A percentile compares a stretch with the other conserved stretches of the same genome.
Conservation (phyloP, 2,329 filamentous ascomycete species). For the Sporothrix variecibatus region DNA sequence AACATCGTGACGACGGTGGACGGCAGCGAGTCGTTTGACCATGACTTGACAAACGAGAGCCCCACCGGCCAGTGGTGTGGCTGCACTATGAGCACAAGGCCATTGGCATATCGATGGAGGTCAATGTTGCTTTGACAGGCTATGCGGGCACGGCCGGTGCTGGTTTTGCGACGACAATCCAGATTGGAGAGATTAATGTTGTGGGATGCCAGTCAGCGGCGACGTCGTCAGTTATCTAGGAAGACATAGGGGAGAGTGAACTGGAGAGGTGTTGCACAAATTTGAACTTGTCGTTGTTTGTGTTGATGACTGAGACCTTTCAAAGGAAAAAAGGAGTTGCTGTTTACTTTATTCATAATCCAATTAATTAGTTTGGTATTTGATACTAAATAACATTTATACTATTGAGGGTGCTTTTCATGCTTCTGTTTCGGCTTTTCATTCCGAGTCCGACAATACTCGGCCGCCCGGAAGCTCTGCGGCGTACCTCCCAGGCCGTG, state of each 20-base stretch:
- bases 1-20: neutral
- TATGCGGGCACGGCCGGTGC: neutral
- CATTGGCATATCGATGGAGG: neutral
- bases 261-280: neutral
- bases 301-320: no score
- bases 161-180: neutral
- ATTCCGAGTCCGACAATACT: slow-evolving; percentile 21
- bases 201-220: slow-evolving; percentile 6
- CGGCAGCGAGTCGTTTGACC: neutral
- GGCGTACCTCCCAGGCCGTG: slow-evolving; percentile 26
- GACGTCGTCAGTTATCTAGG: neutral
- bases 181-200: slow-evolving; percentile 8
- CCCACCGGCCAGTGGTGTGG: neutral
- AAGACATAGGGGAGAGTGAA: no score
- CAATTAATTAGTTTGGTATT: neutral
- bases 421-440: neutral
- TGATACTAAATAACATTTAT: neutral
- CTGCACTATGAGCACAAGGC: slow-evolving; percentile 11
- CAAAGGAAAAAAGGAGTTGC: no score
- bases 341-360: no score
- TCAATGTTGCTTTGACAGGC: neutral
- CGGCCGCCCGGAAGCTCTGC: slow-evolving; percentile 18
- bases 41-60: neutral
- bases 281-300: neutral
- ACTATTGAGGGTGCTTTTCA: neutral